phyloP scores from a whole-genome alignment of 225 moss, liverwort and hornwort species.

The Pleurozium schreberi region DNA sequence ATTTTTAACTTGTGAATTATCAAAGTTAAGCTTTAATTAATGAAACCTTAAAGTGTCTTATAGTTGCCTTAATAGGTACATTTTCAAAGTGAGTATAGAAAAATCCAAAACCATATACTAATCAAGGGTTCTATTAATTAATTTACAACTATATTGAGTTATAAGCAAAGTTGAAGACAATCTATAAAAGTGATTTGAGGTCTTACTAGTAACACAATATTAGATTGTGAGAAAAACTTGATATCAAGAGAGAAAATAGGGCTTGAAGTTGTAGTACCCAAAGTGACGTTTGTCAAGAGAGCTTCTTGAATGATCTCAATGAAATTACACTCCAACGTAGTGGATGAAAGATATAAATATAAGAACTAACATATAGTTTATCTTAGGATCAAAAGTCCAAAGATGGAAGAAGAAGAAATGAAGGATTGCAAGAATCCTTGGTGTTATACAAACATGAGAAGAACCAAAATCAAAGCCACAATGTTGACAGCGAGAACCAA shows the following conservation, averaged over 20 bases:
- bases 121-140: background rate
- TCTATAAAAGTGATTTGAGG: background rate
- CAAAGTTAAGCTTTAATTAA: background rate
- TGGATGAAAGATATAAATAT: background rate
- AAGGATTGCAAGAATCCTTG: background rate
- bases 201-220: background rate
- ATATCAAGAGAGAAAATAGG: background rate
- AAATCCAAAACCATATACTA: background rate
- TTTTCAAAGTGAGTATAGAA: background rate
- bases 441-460: background rate
- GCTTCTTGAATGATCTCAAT: background rate
- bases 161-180: background rate
- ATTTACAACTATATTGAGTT: background rate
- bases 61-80: background rate
- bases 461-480: background rate
- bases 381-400: rapidly evolving
- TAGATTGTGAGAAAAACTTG: background rate
- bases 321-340: background rate
- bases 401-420: background rate
- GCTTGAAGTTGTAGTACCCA: background rate
- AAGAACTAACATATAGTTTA: rapidly evolving
- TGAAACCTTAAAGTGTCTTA: background rate
- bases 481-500: background rate
- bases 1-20: background rate
- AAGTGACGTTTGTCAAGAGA: background rate